phyloP scores from a whole-genome alignment of 768 basidiomycete genomes.

The Tylopilus sp. region DNA sequence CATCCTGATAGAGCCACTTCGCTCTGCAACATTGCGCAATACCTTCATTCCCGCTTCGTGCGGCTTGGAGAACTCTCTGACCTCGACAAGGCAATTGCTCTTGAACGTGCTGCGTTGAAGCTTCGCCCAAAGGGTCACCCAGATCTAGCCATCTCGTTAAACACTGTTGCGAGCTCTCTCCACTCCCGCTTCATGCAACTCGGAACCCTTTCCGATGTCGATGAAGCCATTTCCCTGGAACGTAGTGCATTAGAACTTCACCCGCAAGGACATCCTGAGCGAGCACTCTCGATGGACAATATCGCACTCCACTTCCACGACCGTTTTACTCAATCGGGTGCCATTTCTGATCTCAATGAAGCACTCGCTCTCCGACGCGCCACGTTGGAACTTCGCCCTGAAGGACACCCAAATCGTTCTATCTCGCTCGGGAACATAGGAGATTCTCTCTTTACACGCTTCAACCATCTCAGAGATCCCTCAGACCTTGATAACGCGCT shows the following conservation, averaged over 20 bases:
- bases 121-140: neutral
- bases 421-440: neutral
- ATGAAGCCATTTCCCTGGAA: neutral
- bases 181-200: neutral
- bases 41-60: neutral
- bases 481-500: neutral
- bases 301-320: neutral
- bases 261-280: neutral
- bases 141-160: neutral
- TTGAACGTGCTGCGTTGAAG: neutral
- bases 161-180: neutral
- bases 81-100: neutral
- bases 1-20: neutral
- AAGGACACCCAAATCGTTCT: neutral
- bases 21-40: neutral
- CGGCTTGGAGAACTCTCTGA: neutral
- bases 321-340: neutral
- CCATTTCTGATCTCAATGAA: neutral
- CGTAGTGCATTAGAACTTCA: neutral
- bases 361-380: neutral
- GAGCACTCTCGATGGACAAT: neutral
- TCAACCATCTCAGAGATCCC: too few species aligned
- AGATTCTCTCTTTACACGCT: neutral
- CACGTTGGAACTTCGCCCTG: neutral
- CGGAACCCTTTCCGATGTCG: neutral